Base-by-base conservation (phyloP, 495 filamentous ascomycete species). In the Penicillium atrosanguineum region DNA sequence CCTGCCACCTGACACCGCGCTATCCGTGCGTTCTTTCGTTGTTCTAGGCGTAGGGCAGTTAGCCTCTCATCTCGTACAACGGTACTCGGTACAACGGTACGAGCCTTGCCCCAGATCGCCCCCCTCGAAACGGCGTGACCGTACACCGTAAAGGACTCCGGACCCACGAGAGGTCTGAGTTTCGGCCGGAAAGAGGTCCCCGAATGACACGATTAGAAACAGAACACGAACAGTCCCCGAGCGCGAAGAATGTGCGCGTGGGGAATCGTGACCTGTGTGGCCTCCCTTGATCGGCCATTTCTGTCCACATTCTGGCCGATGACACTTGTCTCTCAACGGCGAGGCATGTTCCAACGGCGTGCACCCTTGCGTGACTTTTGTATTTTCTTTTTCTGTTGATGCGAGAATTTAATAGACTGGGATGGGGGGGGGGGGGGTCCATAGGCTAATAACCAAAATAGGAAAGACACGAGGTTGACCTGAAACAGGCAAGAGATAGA, bases 281-380 rank as follows among this genome's bases (percentile, higher is more conserved):
- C 42, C 42, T 44, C 14, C 23, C 42, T 19, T 28, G 42, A 21
- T 23, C 14, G 21, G 42, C n/a, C 41, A 19, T 44, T 34, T 44
- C 14, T 25, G 25, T 25, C 26, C 40, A 34, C 12, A 34, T 34
- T 34, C 31, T 34, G 31, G 31, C 31, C 31, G 57, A 60, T 60
- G 57, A 60, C 53, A 60, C 58, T 61, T 52, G 52, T 52, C 50
- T 56, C 52, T 57, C 56, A 61, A 61, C 59, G 59, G 59, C 43
- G 50, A 61, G 55, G 50, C 54, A 61, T 57, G 53, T 54, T 56
- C 59, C 48, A 61, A 57, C 50, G 58, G 53, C 54, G 46, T 36
- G 44, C 45, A 53, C 50, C 59, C 59, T 61, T 61, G 59, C 59
- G 26, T 12, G 23, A 5, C 11, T 34, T 34, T 12, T 12, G 12